Conservation (phyloP, 495 filamentous ascomycete genomes). For the Friedmanniomyces simplex region DNA sequence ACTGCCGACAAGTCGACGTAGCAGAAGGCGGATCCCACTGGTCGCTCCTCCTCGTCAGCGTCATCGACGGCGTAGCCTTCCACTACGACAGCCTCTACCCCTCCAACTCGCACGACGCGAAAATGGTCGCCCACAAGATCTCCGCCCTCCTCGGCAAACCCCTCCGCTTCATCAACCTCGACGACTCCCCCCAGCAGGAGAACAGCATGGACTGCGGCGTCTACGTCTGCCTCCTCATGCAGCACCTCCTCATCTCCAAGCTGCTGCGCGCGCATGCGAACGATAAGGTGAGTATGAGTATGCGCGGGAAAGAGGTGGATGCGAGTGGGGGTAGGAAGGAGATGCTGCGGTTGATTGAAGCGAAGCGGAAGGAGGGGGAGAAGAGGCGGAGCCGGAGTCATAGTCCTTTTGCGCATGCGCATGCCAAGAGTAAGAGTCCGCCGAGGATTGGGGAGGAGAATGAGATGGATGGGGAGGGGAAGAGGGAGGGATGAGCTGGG, state of each 20-base stretch:
- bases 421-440: slow-evolving; percentile 20
- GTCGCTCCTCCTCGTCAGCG: slow-evolving; percentile 82
- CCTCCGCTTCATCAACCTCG: slow-evolving; percentile 62
- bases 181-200: slow-evolving; percentile 82
- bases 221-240: slow-evolving; percentile 90
- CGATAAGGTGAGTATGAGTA: slow-evolving; percentile 86
- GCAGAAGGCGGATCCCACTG: slow-evolving; percentile 90
- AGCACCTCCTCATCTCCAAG: slow-evolving; percentile 70
- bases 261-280: slow-evolving; percentile 64
- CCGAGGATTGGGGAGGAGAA: slow-evolving; percentile 32
- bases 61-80: slow-evolving; percentile 83
- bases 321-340: slow-evolving; percentile 66
- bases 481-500: neutral
- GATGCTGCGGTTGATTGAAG: slow-evolving; percentile 79
- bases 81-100: slow-evolving; percentile 89
- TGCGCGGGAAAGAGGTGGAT: slow-evolving; percentile 71
- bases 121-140: slow-evolving; percentile 51
- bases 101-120: slow-evolving; percentile 64
- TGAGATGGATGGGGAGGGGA: neutral
- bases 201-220: slow-evolving; percentile 92
- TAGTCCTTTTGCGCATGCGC: slow-evolving; percentile 21
- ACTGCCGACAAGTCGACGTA: slow-evolving; percentile 60
- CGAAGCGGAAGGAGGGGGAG: slow-evolving; percentile 70
- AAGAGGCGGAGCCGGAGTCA: slow-evolving; percentile 42
- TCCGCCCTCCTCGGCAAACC: slow-evolving; percentile 49